Evolutionary conservation across 2,329 filamentous ascomycete species (phyloP).

Genomic region (Coniella lustricola): DNA sequence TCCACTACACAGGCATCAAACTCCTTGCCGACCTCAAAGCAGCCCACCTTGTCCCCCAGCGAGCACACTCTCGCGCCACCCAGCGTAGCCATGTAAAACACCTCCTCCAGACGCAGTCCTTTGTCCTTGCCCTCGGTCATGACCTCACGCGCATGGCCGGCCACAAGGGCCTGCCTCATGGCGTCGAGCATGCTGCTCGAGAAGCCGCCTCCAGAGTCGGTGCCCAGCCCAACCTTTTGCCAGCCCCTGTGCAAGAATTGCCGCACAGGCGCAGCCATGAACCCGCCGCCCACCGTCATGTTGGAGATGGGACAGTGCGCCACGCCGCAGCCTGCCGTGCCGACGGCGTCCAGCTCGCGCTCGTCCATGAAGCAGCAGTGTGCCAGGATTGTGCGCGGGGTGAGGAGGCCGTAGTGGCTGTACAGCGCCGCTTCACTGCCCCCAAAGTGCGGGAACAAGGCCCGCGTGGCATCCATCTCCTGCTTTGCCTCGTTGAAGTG

Average conservation of each 20-base stretch:
- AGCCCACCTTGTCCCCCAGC: conserved; percentile 46
- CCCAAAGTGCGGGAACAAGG: conserved; percentile 47
- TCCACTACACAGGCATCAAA: conserved; percentile 53
- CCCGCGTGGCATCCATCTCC: conserved; percentile 48
- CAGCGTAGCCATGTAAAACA: conserved; percentile 53
- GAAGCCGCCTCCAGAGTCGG: conserved; percentile 57
- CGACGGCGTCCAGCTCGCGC: conserved; percentile 44
- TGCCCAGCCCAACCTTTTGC: conserved; percentile 61
- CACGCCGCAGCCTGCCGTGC: conserved; percentile 46
- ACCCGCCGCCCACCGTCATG: conserved; percentile 54
- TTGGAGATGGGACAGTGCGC: conserved; percentile 60
- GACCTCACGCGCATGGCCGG: conserved; percentile 40
- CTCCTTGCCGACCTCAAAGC: conserved; percentile 51
- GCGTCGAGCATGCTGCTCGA: conserved; percentile 52
- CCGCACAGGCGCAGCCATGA: conserved; percentile 54
- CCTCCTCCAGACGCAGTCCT: conserved; percentile 41
- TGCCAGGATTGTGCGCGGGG: conserved; percentile 51
- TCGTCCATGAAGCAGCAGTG: conserved; percentile 58
- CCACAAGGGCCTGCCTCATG: conserved; percentile 52
- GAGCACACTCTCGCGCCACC: conserved; percentile 54
- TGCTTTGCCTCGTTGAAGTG: conserved; percentile 61
- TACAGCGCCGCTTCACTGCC: conserved; percentile 54
- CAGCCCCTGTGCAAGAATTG: conserved; percentile 45
- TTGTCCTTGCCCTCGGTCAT: conserved; percentile 33
- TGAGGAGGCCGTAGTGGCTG: conserved; percentile 46